Evolutionary conservation across 116 monocot genomes (phyloP).

Genomic region (Zostera marina): DNA sequence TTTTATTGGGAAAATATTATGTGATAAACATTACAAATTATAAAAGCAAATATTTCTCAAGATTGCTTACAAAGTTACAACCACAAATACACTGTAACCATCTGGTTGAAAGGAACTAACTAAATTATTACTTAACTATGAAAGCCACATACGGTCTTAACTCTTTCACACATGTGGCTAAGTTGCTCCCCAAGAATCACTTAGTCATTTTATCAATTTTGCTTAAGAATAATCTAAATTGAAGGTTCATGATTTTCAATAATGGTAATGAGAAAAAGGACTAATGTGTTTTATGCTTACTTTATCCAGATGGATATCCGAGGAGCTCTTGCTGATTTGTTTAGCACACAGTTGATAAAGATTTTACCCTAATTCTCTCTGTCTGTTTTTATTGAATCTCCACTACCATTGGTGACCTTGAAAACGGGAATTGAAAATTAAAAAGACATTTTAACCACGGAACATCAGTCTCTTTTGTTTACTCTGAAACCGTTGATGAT

Average conservation of each 20-base stretch:
- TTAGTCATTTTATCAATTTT: neutral
- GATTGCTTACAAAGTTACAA: no score
- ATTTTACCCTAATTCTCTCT: constrained; percentile 36
- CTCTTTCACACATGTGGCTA: no score
- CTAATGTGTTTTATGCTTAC: neutral
- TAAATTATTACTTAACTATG: no score
- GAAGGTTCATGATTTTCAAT: neutral
- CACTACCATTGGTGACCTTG: neutral
- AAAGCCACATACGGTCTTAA: no score
- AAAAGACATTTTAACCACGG: neutral
- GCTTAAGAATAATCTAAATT: neutral
- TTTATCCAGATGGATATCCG: constrained; percentile 77
- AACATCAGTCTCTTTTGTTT: no score
- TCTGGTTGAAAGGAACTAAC: no score
- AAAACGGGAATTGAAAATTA: neutral
- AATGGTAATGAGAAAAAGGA: neutral
- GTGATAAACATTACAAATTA: no score
- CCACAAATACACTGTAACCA: no score
- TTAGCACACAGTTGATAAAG: constrained; percentile 50
- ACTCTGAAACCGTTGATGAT: no score
- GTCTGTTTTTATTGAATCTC: neutral
- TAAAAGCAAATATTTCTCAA: no score
- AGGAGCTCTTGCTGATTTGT: constrained; percentile 85
- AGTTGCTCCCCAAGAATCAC: neutral
- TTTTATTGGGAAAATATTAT: no score